These are phyloP conservation scores for Tanacetum coccineum DNA, from an alignment of 129 eudicot species.

Conservation along the genomic window DNA sequence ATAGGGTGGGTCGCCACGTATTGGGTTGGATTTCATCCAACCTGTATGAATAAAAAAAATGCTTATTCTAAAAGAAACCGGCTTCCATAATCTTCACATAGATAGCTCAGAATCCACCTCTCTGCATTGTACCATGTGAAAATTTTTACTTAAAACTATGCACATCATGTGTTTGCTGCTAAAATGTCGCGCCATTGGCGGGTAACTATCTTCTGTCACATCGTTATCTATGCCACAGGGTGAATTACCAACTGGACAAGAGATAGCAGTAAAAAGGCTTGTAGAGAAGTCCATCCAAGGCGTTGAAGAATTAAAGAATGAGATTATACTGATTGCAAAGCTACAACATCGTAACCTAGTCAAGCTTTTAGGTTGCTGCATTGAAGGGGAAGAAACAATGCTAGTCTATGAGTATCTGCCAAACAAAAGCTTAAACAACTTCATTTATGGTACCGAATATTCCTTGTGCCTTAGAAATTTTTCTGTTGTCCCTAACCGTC, in stretches of 20 bases:
- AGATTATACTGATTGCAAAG: conserved; percentile 49
- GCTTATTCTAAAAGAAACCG: no score
- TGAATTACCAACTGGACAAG: conserved; percentile 39
- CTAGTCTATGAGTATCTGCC: conserved; percentile 58
- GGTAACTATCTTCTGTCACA: background rate
- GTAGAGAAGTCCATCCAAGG: conserved; percentile 57
- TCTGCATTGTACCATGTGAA: background rate
- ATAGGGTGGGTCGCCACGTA: no score
- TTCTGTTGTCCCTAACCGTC: background rate
- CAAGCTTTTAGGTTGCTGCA: conserved; percentile 58
- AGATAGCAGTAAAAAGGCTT: conserved; percentile 61
- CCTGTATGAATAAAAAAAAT: no score
- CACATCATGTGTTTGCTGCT: conserved; percentile 8
- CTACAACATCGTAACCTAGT: conserved; percentile 69
- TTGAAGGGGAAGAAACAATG: conserved; percentile 60
- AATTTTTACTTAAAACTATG: background rate
- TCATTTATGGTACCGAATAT: conserved; percentile 43
- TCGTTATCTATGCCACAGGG: conserved; percentile 35
- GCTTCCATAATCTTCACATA: no score
- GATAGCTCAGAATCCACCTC: no score
- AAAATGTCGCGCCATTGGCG: background rate
- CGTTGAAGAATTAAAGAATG: conserved; percentile 49
- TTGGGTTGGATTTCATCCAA: no score
- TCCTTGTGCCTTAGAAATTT: background rate
- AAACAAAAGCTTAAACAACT: conserved; percentile 52